Evolutionary conservation across 139 green algal genomes (phyloP).

Genomic region (Volvox reticuliferus): DNA sequence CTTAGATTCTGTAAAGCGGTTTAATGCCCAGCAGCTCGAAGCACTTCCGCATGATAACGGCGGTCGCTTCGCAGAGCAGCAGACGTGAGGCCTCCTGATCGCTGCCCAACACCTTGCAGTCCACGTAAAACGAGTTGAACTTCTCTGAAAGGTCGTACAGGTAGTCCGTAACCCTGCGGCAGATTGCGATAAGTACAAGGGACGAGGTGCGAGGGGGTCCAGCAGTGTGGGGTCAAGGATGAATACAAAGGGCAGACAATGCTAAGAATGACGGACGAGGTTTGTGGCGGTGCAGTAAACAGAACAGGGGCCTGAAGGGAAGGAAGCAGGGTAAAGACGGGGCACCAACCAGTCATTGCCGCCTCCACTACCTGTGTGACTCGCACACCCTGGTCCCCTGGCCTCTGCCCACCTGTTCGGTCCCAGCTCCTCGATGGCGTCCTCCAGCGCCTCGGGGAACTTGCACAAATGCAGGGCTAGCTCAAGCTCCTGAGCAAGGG

Average conservation of each 20-base stretch:
- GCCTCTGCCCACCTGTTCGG: constrained; percentile 76
- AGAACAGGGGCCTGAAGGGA: too few relatives aligned
- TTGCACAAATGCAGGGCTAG: constrained; percentile 80
- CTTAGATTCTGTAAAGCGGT: constrained; percentile 91
- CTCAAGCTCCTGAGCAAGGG: constrained; percentile 39
- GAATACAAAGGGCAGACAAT: not conserved
- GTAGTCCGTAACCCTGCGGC: constrained; percentile 89
- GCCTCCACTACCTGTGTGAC: too few relatives aligned
- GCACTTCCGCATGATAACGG: constrained; percentile 91
- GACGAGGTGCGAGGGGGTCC: not conserved
- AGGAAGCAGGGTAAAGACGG: too few relatives aligned
- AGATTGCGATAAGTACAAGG: too few relatives aligned
- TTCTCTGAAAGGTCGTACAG: constrained; percentile 90
- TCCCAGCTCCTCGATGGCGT: constrained; percentile 84
- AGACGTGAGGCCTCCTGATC: constrained; percentile 89
- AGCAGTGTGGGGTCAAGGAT: not conserved
- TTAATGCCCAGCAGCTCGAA: constrained; percentile 96
- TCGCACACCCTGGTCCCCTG: too few relatives aligned
- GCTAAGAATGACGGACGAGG: not conserved
- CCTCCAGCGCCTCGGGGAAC: constrained; percentile 90
- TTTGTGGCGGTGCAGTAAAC: not conserved
- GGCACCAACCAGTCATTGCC: too few relatives aligned
- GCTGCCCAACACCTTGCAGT: constrained; percentile 92
- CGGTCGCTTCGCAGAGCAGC: constrained; percentile 91
- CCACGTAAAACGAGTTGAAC: constrained; percentile 96